phyloP scores from a whole-genome alignment of 257 asterid genomes.

The Gentiana straminea region DNA sequence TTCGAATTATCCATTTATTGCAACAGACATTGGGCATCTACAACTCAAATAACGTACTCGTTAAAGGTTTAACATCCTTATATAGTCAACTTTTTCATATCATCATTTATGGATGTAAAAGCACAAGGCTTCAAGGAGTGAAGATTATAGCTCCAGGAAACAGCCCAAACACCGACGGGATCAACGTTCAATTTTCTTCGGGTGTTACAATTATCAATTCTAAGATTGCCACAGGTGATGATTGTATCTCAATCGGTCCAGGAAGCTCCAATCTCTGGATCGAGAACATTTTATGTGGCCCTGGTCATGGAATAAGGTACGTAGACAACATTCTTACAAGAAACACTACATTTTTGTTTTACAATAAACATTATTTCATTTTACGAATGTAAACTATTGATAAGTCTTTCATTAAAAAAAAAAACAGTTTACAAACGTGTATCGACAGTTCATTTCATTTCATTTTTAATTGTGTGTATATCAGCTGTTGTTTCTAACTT shows the following conservation, averaged over 20 bases:
- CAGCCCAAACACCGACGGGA: constrained; percentile 66
- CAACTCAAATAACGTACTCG: constrained; percentile 34
- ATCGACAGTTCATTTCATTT: not conserved
- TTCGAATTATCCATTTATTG: not conserved
- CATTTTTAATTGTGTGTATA: not conserved
- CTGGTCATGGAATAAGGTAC: constrained; percentile 69
- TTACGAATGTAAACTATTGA: too few relatives aligned
- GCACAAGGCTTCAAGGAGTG: constrained; percentile 21
- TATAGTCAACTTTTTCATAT: constrained; percentile 55
- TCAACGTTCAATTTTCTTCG: constrained; percentile 32
- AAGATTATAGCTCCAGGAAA: constrained; percentile 37
- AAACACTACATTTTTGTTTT: too few relatives aligned
- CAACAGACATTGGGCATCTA: constrained; percentile 39
- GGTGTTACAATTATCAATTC: constrained; percentile 34
- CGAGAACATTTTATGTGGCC: constrained; percentile 7
- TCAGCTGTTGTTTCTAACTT: not conserved
- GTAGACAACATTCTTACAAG: not conserved
- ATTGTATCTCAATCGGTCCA: constrained; percentile 26
- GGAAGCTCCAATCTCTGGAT: constrained; percentile 48
- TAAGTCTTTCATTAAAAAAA: too few relatives aligned
- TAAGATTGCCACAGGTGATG: constrained; percentile 27
- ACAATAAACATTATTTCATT: too few relatives aligned
- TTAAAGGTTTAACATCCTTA: constrained; percentile 35
- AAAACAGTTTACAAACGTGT: not conserved
- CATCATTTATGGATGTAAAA: constrained; percentile 34